Evolutionary conservation across 257 asterid species (phyloP).

Genomic region (Solanum dulcamara): DNA sequence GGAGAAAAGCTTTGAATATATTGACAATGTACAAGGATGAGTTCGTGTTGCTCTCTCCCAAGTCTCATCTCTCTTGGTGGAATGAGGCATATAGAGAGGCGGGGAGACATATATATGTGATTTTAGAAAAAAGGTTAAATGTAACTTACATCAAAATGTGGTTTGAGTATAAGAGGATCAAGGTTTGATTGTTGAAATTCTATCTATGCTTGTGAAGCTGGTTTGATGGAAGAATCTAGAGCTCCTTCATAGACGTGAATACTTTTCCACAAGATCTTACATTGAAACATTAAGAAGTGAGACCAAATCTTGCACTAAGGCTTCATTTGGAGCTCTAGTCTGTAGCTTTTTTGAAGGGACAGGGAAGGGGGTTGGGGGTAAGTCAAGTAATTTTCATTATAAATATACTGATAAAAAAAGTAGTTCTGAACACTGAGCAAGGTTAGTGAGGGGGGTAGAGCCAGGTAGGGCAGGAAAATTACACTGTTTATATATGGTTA

Average conservation of each 20-base stretch:
- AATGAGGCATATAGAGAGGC: not conserved
- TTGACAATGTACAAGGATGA: not conserved
- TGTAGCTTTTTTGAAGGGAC: not conserved
- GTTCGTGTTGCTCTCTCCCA: not conserved
- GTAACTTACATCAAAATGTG: not conserved
- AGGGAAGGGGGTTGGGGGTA: too few species aligned
- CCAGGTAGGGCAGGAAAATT: too few species aligned
- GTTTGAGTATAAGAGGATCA: not conserved
- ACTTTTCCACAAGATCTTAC: not conserved
- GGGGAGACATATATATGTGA: not conserved
- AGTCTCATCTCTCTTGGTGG: not conserved
- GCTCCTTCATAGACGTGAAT: not conserved
- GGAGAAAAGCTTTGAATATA: not conserved
- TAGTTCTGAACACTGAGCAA: not conserved
- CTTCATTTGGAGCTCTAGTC: not conserved
- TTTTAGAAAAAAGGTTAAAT: not conserved
- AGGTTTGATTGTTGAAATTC: not conserved
- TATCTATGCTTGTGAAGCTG: not conserved
- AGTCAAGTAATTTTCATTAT: not conserved
- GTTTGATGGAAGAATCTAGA: not conserved
- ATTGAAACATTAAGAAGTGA: not conserved
- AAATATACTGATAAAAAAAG: not conserved
- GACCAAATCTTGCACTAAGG: not conserved
- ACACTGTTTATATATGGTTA: too few species aligned
- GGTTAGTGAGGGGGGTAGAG: too few species aligned